Percentiles rank a stretch among this genome's conserved stretches.
These are phyloP conservation scores for Mycena maculata DNA, from an alignment of 768 basidiomycete species.

Conservation along the genomic window DNA sequence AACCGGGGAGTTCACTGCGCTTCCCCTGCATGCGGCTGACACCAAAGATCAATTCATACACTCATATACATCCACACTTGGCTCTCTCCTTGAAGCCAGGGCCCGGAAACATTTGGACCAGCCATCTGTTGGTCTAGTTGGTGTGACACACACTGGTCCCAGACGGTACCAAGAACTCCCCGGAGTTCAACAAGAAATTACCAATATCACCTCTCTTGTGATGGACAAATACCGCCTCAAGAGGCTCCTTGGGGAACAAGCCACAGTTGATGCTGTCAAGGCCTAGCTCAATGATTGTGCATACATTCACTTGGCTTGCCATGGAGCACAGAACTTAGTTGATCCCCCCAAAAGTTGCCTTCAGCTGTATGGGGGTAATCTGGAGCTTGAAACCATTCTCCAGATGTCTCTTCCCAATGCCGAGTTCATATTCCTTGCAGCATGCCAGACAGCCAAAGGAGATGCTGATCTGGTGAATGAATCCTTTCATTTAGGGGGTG, in stretches of 20 bases:
- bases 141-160: not conserved
- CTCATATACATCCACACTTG: slow-evolving; percentile 3
- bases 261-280: slow-evolving; percentile 5
- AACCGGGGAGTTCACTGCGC: not conserved
- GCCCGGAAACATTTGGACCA: not conserved
- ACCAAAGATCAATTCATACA: slow-evolving; percentile 6
- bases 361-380: not conserved
- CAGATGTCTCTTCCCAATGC: too few species aligned
- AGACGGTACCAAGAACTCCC: not conserved
- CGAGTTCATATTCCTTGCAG: too few species aligned
- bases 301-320: slow-evolving; percentile 8
- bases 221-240: not conserved
- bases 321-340: not conserved
- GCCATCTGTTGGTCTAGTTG: not conserved
- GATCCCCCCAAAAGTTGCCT: not conserved
- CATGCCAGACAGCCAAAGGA: too few species aligned
- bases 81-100: not conserved
- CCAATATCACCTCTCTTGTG: not conserved
- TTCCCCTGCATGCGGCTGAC: not conserved
- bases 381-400: slow-evolving; percentile 2
- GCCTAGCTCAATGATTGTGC: too few species aligned
- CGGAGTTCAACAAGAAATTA: not conserved
- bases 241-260: not conserved
- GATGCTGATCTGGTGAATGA: too few species aligned
- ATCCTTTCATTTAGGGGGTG: too few species aligned